These are phyloP conservation scores for Cornus suecica DNA, from an alignment of 148 eudicot genomes.

Conservation along the genomic window DNA sequence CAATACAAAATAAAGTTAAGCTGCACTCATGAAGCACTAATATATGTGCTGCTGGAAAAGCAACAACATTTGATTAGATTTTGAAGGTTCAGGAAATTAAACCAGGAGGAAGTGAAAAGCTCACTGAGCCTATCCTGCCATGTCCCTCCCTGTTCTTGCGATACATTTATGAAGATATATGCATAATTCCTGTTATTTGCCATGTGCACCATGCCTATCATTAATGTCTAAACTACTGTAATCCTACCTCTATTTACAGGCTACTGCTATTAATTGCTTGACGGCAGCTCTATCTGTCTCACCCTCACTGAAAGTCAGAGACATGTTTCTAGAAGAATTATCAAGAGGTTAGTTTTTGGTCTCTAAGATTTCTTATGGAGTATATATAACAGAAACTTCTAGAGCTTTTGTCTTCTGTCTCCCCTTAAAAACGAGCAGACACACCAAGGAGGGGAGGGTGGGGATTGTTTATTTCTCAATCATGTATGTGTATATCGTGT, in stretches of 20 bases:
- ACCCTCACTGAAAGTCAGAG: conserved; percentile 63
- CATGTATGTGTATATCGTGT: not conserved
- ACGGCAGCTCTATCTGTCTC: conserved; percentile 72
- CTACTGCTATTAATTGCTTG: conserved; percentile 68
- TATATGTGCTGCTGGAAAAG: not conserved
- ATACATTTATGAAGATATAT: not conserved
- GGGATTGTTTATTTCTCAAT: not conserved
- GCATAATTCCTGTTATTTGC: not conserved
- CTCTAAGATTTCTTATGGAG: not conserved
- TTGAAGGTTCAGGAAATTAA: not conserved
- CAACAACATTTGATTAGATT: not conserved
- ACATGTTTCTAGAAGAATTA: conserved; percentile 67
- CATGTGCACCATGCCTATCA: not conserved
- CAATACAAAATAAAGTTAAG: not conserved
- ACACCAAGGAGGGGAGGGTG: too few relatives aligned
- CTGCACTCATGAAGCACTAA: not conserved
- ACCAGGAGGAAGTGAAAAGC: not conserved
- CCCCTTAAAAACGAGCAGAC: too few relatives aligned
- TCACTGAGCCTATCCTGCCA: not conserved
- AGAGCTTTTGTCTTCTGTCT: too few relatives aligned
- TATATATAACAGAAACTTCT: not conserved
- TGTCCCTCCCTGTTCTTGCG: not conserved
- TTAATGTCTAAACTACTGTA: conserved; percentile 7
- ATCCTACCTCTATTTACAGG: conserved; percentile 40
- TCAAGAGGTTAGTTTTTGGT: conserved; percentile 50